Conservation (phyloP, 2,329 filamentous ascomycete genomes). For the Rugonectria rugulosa region DNA sequence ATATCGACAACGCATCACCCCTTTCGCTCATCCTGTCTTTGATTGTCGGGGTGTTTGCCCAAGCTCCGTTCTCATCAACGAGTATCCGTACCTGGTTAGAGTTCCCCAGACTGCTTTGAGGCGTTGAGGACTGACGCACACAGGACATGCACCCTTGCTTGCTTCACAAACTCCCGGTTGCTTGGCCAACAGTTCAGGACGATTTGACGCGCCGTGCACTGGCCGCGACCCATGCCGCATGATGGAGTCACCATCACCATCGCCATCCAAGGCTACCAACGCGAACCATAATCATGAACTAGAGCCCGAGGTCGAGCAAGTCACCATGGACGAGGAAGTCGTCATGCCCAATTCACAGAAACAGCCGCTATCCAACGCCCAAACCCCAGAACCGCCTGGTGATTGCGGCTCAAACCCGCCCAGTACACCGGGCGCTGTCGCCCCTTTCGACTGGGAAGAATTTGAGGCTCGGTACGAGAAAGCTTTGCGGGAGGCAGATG, state of each 20-base stretch:
- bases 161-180: conserved; percentile 1
- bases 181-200: conserved; percentile 12
- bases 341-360: conserved; percentile 34
- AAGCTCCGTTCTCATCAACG: too few relatives aligned
- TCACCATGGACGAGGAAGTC: conserved; percentile 23
- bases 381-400: conserved; percentile 50
- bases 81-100: too few relatives aligned
- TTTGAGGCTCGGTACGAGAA: conserved; percentile 74
- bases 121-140: too few relatives aligned
- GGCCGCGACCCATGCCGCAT: neutral
- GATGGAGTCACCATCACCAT: conserved; percentile 29
- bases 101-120: too few relatives aligned
- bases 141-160: neutral
- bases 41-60: too few relatives aligned
- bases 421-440: conserved; percentile 61
- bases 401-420: conserved; percentile 48
- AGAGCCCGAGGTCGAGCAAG: conserved; percentile 22
- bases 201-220: conserved; percentile 7
- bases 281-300: conserved; percentile 23
- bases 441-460: conserved; percentile 77
- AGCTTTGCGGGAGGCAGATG: conserved; percentile 68
- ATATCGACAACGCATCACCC: too few relatives aligned
- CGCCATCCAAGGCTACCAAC: conserved; percentile 25
- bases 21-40: too few relatives aligned
- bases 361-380: conserved; percentile 32